phyloP scores from a whole-genome alignment of 2,329 filamentous ascomycete species.

The Metarhizium album region DNA sequence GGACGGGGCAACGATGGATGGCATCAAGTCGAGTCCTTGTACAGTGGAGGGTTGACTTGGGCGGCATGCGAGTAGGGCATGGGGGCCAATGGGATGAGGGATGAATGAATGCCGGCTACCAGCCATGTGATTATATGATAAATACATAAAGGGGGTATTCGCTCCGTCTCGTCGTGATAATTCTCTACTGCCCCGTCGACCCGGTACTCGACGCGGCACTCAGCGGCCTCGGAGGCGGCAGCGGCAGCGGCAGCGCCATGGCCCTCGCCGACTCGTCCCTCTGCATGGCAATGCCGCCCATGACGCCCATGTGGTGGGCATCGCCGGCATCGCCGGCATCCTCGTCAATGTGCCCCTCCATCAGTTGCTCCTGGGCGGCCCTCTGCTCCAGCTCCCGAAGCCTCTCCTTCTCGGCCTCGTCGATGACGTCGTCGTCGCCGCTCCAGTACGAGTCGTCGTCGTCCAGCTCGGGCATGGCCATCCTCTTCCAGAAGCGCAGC shows the following conservation, averaged over 20 bases:
- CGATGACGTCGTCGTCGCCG: slow-evolving; percentile 54
- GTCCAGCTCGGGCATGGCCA: slow-evolving; percentile 50
- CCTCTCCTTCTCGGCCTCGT: slow-evolving; percentile 48
- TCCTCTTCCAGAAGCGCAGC: slow-evolving; percentile 54
- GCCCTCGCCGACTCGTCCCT: slow-evolving; percentile 22
- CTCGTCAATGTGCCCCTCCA: slow-evolving; percentile 21
- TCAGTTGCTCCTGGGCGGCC: slow-evolving; percentile 28
- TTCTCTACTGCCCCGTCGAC: slow-evolving; percentile 26
- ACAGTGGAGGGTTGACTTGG: background rate
- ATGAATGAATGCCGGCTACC: background rate
- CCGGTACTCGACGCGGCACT: slow-evolving; percentile 33
- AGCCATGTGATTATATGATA: slow-evolving; percentile 1
- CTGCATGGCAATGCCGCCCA: slow-evolving; percentile 29
- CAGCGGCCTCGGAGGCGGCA: slow-evolving; percentile 23
- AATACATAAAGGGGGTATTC: slow-evolving; percentile 5
- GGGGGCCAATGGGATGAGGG: too few species aligned
- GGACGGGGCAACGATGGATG: background rate
- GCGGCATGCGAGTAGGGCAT: background rate
- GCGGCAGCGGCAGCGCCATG: slow-evolving; percentile 17
- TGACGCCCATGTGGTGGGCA: slow-evolving; percentile 13
- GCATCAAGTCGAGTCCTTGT: background rate
- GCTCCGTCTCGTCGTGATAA: background rate
- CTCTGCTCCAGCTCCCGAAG: slow-evolving; percentile 38
- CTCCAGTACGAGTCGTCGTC: slow-evolving; percentile 53
- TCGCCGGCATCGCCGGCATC: slow-evolving; percentile 20